Base-by-base conservation (phyloP, 768 basidiomycete genomes). In the Mycena haematopus region DNA sequence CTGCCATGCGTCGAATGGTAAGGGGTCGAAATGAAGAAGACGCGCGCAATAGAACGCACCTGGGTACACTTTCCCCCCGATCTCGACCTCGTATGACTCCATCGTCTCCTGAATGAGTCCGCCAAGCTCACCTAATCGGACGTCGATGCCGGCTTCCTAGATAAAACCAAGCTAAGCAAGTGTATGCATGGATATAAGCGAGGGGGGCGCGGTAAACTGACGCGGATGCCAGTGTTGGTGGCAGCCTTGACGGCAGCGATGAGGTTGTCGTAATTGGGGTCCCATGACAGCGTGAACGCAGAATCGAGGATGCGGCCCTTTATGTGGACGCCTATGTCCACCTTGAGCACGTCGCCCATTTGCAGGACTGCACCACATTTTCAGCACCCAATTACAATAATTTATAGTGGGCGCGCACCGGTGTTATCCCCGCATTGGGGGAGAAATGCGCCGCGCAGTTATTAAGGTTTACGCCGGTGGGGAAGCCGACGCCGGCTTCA, bases 21-120 rank as follows among this genome's bases (percentile, higher is more conserved):
- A 33, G 35, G 44, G 33, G 40, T 53, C 25, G 35, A 35, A 40
- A 46, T 33, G 44, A 50, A 31, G 8, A 27, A 50, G 22, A 22
- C 45, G 21, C 8, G 36, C 11, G 14, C 36, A 56, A 56, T 47
- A 50, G 46, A 58, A 68, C 78, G 36, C 38, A 95, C 95, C 93
- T 52, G 90, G 94, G 67, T 88, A 81, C 9, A 89, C 82, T 70
- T 94, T 93, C 24, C 93, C 90, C 15, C 85, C 84, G n/a, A 96
- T 86, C 70, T 95, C 93, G 13, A 99, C 96, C 73, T 99, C 97
- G 71, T 98, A 98, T 0, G 92, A 94, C 72, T 98, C 95, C 97
- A 99, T 99, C 2, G 95, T 96, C 74, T 99, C 97, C 75, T 99
- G 96, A 57, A 99, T 96, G 53, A 85, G 84, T 0, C 87, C 95